Conservation (phyloP, 2,329 filamentous ascomycete genomes). For the Pseudocercospora eumusae region DNA sequence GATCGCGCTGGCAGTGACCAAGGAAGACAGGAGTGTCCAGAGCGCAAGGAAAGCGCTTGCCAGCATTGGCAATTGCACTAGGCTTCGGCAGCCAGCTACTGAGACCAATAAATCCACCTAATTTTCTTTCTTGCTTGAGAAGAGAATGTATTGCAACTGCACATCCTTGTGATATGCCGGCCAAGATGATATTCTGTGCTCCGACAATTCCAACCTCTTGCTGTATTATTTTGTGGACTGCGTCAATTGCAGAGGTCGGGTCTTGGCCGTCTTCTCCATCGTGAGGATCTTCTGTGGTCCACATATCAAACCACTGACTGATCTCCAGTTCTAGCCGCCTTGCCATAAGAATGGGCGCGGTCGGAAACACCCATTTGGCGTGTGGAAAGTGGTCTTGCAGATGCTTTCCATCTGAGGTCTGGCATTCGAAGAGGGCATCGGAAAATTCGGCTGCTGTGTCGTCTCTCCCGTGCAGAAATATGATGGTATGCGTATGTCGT, state of each 20-base stretch:
- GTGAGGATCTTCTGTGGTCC: slow-evolving; percentile 35
- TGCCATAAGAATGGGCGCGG: slow-evolving; percentile 23
- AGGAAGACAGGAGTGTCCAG: slow-evolving; percentile 28
- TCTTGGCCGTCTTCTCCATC: slow-evolving; percentile 29
- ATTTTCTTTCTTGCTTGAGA: slow-evolving; percentile 15
- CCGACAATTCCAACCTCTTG: slow-evolving; percentile 27
- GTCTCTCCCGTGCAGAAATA: slow-evolving; percentile 52
- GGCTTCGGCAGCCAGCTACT: slow-evolving; percentile 27
- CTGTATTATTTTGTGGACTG: slow-evolving; percentile 19
- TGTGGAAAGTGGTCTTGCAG: slow-evolving; percentile 40
- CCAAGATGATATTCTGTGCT: slow-evolving; percentile 25
- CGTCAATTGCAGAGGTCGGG: slow-evolving; percentile 13
- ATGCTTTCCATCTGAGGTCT: slow-evolving; percentile 33
- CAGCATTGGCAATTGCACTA: slow-evolving; percentile 7
- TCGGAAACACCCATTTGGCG: slow-evolving; percentile 44
- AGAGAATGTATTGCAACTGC: slow-evolving; percentile 28
- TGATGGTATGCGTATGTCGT: slow-evolving; percentile 49
- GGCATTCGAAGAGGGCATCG: slow-evolving; percentile 45
- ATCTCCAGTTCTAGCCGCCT: slow-evolving; percentile 34
- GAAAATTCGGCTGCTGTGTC: slow-evolving; percentile 46
- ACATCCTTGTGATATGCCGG: slow-evolving; percentile 32
- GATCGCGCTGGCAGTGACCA: slow-evolving; percentile 25
- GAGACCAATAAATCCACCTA: slow-evolving; percentile 30
- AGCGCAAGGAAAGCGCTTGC: slow-evolving; percentile 6
- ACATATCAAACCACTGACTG: slow-evolving; percentile 46